These are phyloP conservation scores for Triticum dicoccoides DNA, from an alignment of 176 grass and related monocot species.

Conservation along the genomic window DNA sequence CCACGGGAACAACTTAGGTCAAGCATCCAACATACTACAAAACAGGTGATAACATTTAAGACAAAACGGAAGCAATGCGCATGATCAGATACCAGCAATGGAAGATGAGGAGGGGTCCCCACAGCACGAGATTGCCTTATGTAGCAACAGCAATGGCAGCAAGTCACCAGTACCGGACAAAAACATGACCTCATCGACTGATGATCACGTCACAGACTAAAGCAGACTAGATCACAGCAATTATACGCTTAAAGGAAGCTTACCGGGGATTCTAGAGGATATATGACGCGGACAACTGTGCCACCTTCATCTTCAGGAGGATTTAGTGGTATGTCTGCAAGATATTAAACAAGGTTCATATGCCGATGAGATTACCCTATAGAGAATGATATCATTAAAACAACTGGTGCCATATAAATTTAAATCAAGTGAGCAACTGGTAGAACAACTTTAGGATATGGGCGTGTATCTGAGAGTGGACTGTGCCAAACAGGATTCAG, in stretches of 20 bases:
- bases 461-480: background rate
- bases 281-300: slow-evolving; percentile 71
- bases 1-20: background rate
- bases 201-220: background rate
- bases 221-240: background rate
- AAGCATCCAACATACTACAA: background rate
- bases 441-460: background rate
- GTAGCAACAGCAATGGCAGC: background rate
- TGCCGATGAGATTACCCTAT: background rate
- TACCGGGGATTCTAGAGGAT: slow-evolving; percentile 71
- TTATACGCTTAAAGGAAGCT: slow-evolving; percentile 17
- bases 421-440: slow-evolving; percentile 8
- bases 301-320: slow-evolving; percentile 63
- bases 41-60: slow-evolving; percentile 2
- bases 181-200: background rate
- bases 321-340: slow-evolving; percentile 62
- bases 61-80: background rate
- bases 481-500: background rate
- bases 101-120: background rate
- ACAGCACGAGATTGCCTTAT: background rate
- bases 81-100: background rate
- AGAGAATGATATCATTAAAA: background rate
- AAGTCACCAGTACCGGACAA: slow-evolving; percentile 3
- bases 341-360: background rate
- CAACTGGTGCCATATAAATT: background rate